Evolutionary conservation across 441 rosid genomes (phyloP).

Genomic region (Aleurites moluccanus): DNA sequence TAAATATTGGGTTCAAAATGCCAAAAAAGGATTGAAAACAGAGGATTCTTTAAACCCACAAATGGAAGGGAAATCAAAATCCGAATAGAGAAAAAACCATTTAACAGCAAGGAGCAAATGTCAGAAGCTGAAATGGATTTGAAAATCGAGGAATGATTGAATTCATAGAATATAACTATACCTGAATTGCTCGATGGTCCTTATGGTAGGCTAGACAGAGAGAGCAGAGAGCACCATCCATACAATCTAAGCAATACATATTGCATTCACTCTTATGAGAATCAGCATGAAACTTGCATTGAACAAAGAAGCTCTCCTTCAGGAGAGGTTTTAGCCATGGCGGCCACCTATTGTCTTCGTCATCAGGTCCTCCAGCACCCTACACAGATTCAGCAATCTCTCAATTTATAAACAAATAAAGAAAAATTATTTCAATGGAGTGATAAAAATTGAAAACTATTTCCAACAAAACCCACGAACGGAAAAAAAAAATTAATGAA

Average conservation of each 20-base stretch:
- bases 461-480: too few species aligned
- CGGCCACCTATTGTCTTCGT: conserved; percentile 73
- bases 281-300: conserved; percentile 80
- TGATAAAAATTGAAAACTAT: too few species aligned
- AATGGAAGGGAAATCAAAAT: too few species aligned
- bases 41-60: conserved; percentile 9
- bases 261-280: conserved; percentile 90
- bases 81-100: too few species aligned
- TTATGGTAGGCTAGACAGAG: conserved; percentile 71
- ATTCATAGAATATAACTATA: conserved; percentile 16
- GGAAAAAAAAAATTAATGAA: background rate
- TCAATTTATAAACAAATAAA: background rate
- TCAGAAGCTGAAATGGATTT: too few species aligned
- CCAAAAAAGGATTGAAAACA: conserved; percentile 18
- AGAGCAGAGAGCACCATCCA: conserved; percentile 79
- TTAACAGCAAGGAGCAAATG: too few species aligned
- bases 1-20: too few species aligned
- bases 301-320: conserved; percentile 75
- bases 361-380: conserved; percentile 82
- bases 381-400: conserved; percentile 20
- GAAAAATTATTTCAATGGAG: too few species aligned
- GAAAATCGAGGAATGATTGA: background rate
- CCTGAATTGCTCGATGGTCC: conserved; percentile 91
- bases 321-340: conserved; percentile 83
- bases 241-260: conserved; percentile 89